Conservation (phyloP, 768 basidiomycete species). For the Piloderma croceum region DNA sequence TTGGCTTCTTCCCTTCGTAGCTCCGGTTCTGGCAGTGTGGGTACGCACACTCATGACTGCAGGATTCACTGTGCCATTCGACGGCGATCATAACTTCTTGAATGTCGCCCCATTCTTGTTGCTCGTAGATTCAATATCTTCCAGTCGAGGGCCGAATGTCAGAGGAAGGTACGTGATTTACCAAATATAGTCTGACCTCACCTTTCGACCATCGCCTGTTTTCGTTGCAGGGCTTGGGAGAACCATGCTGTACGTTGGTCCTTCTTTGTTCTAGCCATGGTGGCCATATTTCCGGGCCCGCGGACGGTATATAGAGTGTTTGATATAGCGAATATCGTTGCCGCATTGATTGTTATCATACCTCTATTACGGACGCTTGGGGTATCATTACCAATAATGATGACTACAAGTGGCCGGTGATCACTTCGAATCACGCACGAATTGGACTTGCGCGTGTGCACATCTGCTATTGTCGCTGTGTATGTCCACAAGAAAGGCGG, state of each 20-base stretch:
- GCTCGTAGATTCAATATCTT: conserved; percentile 56
- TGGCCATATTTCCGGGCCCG: conserved; percentile 66
- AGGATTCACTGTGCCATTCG: conserved; percentile 72
- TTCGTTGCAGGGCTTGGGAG: conserved; percentile 33
- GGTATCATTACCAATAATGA: too few relatives aligned
- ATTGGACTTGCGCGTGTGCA: too few relatives aligned
- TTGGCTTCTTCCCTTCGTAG: conserved; percentile 71
- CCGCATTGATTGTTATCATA: conserved; percentile 43
- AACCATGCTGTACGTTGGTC: conserved; percentile 46
- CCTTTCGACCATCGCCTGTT: conserved; percentile 7
- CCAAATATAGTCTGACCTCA: conserved; percentile 4
- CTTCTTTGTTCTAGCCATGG: conserved; percentile 41
- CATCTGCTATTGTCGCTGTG: too few relatives aligned
- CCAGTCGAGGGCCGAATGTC: conserved; percentile 33
- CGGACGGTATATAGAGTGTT: conserved; percentile 61
- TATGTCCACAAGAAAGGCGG: too few relatives aligned
- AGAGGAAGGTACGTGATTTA: background rate
- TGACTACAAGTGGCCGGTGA: too few relatives aligned
- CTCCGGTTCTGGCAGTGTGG: conserved; percentile 84
- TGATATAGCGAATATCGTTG: conserved; percentile 47
- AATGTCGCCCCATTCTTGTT: conserved; percentile 60
- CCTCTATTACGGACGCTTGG: too few relatives aligned
- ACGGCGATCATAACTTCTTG: conserved; percentile 71
- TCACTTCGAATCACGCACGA: too few relatives aligned
- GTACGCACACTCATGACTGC: conserved; percentile 78